phyloP scores from a whole-genome alignment of 495 filamentous ascomycete genomes.

The Aspergillus bridgeri region DNA sequence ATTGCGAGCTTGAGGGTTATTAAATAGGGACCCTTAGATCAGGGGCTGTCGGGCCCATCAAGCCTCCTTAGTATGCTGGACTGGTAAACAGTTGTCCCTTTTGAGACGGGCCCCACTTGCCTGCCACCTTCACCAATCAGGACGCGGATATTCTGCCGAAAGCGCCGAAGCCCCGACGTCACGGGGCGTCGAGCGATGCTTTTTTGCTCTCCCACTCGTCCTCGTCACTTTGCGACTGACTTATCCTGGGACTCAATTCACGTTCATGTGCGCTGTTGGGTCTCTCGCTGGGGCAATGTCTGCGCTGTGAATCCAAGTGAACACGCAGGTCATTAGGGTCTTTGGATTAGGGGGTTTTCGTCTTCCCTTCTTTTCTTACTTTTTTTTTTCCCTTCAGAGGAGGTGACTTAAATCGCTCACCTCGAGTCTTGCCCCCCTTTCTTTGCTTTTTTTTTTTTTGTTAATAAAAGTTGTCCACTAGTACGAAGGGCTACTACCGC shows the following conservation, averaged over 20 bases:
- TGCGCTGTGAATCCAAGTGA: slow-evolving; percentile 19
- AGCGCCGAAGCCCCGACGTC: slow-evolving; percentile 38
- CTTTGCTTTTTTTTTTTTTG: background rate
- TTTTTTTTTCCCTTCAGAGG: background rate
- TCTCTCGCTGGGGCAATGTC: slow-evolving; percentile 22
- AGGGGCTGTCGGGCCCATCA: too few species aligned
- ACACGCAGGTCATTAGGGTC: slow-evolving; percentile 21
- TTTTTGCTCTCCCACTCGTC: slow-evolving; percentile 7
- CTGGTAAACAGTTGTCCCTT: slow-evolving; percentile 20
- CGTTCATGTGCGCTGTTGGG: slow-evolving; percentile 12
- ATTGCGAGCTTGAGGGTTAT: background rate
- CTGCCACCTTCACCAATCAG: slow-evolving; percentile 31
- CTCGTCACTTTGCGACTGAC: background rate
- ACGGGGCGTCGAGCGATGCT: slow-evolving; percentile 18
- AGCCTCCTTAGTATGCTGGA: too few species aligned
- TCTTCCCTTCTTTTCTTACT: background rate
- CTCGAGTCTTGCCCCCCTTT: background rate
- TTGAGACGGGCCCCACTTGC: slow-evolving; percentile 16
- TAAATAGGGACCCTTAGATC: background rate
- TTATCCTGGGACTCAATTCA: slow-evolving; percentile 3
- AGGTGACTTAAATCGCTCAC: background rate
- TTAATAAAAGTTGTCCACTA: background rate
- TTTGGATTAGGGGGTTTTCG: background rate
- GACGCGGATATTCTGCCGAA: slow-evolving; percentile 28
- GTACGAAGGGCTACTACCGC: background rate